These are phyloP conservation scores for Trametes villosa DNA, from an alignment of 768 basidiomycete genomes.

Conservation along the genomic window DNA sequence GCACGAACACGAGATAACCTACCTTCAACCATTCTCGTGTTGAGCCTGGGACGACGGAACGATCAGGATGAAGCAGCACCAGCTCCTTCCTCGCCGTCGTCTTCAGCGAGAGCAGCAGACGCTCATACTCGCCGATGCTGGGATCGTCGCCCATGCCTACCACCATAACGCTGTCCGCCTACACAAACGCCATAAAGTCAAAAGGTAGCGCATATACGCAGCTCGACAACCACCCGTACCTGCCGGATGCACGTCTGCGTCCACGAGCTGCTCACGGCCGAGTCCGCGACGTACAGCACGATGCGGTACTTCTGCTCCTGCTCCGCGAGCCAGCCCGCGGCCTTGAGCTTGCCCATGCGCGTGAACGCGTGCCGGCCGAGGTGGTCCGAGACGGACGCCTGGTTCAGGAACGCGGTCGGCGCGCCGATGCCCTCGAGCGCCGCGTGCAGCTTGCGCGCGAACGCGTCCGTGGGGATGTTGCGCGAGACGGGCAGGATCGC, in stretches of 20 bases:
- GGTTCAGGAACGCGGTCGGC: constrained; percentile 89
- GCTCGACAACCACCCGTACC: constrained; percentile 44
- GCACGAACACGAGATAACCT: constrained; percentile 11
- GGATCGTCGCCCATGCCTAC: constrained; percentile 95
- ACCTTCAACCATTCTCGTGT: constrained; percentile 97
- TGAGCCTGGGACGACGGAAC: constrained; percentile 85
- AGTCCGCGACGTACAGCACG: constrained; percentile 95
- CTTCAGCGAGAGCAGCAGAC: constrained; percentile 91
- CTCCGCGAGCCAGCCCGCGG: constrained; percentile 92
- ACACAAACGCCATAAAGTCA: neutral
- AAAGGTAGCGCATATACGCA: too few species aligned
- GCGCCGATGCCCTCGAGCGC: constrained; percentile 95
- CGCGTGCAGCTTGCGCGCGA: constrained; percentile 85
- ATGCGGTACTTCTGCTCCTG: constrained; percentile 92
- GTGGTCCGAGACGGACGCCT: constrained; percentile 89
- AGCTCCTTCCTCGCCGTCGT: constrained; percentile 98
- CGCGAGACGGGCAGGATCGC: constrained; percentile 88
- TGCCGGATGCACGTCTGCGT: constrained; percentile 98
- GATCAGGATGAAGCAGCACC: constrained; percentile 90
- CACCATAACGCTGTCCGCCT: constrained; percentile 94
- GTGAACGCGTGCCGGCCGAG: constrained; percentile 96
- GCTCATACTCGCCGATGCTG: constrained; percentile 90
- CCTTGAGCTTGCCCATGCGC: constrained; percentile 96
- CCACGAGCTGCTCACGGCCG: constrained; percentile 94
- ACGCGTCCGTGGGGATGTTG: constrained; percentile 86